Evolutionary conservation across 345 rosid genomes (phyloP).

Genomic region (Salix udensis): DNA sequence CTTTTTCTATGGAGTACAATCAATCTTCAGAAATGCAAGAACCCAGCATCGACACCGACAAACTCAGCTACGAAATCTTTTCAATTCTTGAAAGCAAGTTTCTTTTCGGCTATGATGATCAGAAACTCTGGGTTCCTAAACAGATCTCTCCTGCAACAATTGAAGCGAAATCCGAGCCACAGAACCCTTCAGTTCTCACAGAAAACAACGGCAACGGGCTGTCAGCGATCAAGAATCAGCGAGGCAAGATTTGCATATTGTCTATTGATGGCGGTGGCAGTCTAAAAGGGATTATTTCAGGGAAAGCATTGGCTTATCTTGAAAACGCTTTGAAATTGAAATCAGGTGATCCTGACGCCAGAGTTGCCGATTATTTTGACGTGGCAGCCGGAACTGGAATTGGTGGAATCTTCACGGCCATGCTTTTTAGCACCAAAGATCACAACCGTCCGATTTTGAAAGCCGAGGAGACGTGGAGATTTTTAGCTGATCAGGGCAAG

Average conservation of each 20-base stretch:
- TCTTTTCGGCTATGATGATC: conserved; percentile 80
- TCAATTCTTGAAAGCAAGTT: conserved; percentile 90
- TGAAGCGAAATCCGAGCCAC: conserved; percentile 34
- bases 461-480: conserved; percentile 93
- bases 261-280: conserved; percentile 80
- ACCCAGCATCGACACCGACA: conserved; percentile 93
- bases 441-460: conserved; percentile 58
- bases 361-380: conserved; percentile 86
- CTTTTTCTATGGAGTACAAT: conserved; percentile 30
- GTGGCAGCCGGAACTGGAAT: conserved; percentile 88
- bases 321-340: conserved; percentile 73
- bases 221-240: conserved; percentile 68
- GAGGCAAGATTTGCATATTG: conserved; percentile 87
- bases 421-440: conserved; percentile 81
- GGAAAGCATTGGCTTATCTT: conserved; percentile 81
- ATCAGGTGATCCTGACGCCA: conserved; percentile 84
- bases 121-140: conserved; percentile 71
- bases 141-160: conserved; percentile 31
- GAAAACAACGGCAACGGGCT: conserved; percentile 10
- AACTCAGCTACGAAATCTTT: conserved; percentile 94
- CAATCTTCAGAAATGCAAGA: conserved; percentile 64
- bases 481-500: conserved; percentile 65
- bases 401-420: conserved; percentile 88
- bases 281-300: conserved; percentile 80
- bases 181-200: not conserved